Evolutionary conservation across 352 stramenopile genomes (phyloP).

Genomic region (Sclerospora graminicola): DNA sequence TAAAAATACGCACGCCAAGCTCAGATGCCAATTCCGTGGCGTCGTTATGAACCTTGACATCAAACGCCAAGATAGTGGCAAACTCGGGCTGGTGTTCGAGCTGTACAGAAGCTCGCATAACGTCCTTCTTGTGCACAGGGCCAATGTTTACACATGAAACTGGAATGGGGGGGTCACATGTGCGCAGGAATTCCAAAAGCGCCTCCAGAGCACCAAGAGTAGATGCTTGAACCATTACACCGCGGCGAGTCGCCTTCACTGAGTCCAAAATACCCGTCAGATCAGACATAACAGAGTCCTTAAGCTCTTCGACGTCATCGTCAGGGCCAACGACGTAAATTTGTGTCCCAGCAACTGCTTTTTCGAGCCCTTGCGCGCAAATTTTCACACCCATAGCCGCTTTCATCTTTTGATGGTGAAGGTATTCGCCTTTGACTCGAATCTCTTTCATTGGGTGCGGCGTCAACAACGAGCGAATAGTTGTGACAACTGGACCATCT

Average conservation of each 20-base stretch:
- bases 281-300: constrained; percentile 95
- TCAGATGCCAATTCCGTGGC: constrained; percentile 86
- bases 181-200: constrained; percentile 95
- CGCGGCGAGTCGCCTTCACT: constrained; percentile 92
- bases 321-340: constrained; percentile 95
- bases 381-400: constrained; percentile 99
- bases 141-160: constrained; percentile 95
- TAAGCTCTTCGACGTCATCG: constrained; percentile 97
- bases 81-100: constrained; percentile 96
- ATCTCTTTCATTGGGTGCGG: constrained; percentile 97
- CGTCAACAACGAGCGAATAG: constrained; percentile 95
- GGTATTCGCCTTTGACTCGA: constrained; percentile 88
- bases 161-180: constrained; percentile 90
- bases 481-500: constrained; percentile 95
- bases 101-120: constrained; percentile 98
- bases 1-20: constrained; percentile 97
- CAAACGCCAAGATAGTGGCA: constrained; percentile 97
- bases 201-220: constrained; percentile 98
- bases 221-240: constrained; percentile 98
- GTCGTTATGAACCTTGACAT: constrained; percentile 95
- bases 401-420: constrained; percentile 96
- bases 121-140: constrained; percentile 97
- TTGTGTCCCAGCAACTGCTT: constrained; percentile 96
- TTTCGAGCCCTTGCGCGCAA: constrained; percentile 93
- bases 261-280: constrained; percentile 92